These are phyloP conservation scores for Ceratocystis diversiconidia DNA, from an alignment of 2,329 filamentous ascomycete genomes.

Conservation along the genomic window DNA sequence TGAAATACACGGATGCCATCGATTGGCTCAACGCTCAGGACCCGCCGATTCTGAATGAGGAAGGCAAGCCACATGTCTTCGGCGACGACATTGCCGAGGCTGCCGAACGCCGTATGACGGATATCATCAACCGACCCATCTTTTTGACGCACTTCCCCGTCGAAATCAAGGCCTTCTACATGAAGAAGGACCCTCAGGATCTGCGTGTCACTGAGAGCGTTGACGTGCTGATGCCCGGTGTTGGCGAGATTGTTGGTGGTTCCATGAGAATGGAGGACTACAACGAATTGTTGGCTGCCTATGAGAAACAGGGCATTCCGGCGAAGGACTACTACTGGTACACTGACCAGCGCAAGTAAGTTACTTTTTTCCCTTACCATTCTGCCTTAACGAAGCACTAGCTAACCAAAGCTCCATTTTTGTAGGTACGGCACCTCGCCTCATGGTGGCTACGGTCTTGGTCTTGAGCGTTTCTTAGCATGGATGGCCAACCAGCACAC, in stretches of 20 bases:
- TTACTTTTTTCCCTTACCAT: conserved; percentile 22
- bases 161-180: conserved; percentile 98
- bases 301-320: conserved; percentile 73
- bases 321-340: conserved; percentile 94
- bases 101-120: conserved; percentile 91
- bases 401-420: conserved; percentile 15
- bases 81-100: conserved; percentile 98
- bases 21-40: conserved; percentile 83
- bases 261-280: conserved; percentile 92
- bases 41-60: conserved; percentile 70
- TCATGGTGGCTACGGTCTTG: conserved; percentile 86
- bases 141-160: conserved; percentile 94
- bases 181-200: conserved; percentile 76
- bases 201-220: conserved; percentile 81
- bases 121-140: conserved; percentile 88
- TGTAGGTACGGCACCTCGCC: conserved; percentile 74
- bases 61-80: conserved; percentile 76
- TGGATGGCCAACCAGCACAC: conserved; percentile 52
- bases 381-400: conserved; percentile 1
- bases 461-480: conserved; percentile 62
- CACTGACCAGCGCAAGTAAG: conserved; percentile 87
- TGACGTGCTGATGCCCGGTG: conserved; percentile 74
- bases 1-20: conserved; percentile 90
- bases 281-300: conserved; percentile 78
- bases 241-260: conserved; percentile 92